Evolutionary conservation across 371 early-diverging fungal species (phyloP), one percentile per base, ranked within the genome.

Genomic region (Actinomortierella ambigua): DNA sequence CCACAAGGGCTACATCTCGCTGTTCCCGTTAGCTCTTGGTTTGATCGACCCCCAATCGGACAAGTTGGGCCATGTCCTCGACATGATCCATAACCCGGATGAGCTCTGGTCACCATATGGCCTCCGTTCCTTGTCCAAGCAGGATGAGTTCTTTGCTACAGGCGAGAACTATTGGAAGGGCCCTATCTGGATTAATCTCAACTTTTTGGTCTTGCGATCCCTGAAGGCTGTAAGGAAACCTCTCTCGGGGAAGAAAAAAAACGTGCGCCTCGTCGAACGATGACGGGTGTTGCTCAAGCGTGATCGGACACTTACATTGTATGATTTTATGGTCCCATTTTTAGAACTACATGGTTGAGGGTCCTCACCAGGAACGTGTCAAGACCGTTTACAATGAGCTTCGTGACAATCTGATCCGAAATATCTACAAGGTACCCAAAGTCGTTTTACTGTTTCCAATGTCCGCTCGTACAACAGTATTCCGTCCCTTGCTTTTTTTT

Each of bases 81-180:
- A 93, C 28, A 70, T 95, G 57, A 89, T 95, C 46, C 69, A 83
- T 28, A 81, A 90, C 50, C 87, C 87, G 3, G 68, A 84, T 0
- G 88, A 92, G 51, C 77, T 95, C 40, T 96, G 98, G 97, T 85
- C 94, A 1, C 87, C 86, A 15, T 88, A 84, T 65, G 95, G 95
- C 23, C 69, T 94, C 14, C 84, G 92, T 4, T 95, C 95, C 3
- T 67, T 98, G 40, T 93, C 94, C 9, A 84, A 83, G 42, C 78
- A 81, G 7, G 93, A 95, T 69, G 76, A 77, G 23, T 87, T 77
- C 48, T 96, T 89, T 71, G 87, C 85, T 6, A 86, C 86, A 1
- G 93, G 88, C 50, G 98, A 98, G 75, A 89, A 94, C 68, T 97
- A 97, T 69, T 98, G 97, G 98, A 82, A 93, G 41, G 98, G 97